These are phyloP conservation scores for Podospora australis DNA, from an alignment of 495 filamentous ascomycete species.

Conservation along the genomic window DNA sequence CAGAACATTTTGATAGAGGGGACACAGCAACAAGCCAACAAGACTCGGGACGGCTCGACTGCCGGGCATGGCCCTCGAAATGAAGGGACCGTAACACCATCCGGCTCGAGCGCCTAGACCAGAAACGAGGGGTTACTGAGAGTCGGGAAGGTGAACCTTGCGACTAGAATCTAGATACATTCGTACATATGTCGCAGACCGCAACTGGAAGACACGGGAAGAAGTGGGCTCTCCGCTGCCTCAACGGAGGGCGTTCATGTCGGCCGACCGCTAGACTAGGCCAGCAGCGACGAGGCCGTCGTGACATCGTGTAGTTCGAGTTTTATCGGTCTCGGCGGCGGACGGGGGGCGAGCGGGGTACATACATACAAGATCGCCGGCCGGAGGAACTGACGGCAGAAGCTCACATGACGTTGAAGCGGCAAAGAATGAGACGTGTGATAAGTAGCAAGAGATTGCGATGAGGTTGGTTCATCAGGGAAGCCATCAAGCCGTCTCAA, in stretches of 20 bases:
- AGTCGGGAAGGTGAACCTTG: background rate
- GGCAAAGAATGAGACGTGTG: constrained; percentile 25
- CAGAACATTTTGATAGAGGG: background rate
- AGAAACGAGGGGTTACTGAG: background rate
- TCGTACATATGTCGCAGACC: too few relatives aligned
- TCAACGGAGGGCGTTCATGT: constrained; percentile 1
- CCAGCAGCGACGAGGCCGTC: constrained; percentile 8
- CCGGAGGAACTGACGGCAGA: background rate
- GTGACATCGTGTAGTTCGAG: constrained; percentile 15
- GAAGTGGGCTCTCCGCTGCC: constrained; percentile 8
- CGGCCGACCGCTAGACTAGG: background rate
- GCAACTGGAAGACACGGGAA: background rate
- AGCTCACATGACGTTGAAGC: constrained; percentile 15
- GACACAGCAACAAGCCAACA: background rate
- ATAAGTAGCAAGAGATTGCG: background rate
- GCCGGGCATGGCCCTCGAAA: constrained; percentile 1
- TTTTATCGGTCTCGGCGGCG: background rate
- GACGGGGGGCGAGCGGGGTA: background rate
- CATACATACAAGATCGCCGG: background rate
- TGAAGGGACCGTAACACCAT: background rate
- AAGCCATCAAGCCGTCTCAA: background rate
- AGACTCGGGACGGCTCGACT: constrained; percentile 26
- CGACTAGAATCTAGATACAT: background rate
- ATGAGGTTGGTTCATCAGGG: background rate
- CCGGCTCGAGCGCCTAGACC: background rate